phyloP scores from a whole-genome alignment of 1,284 basidiomycete species.

The Trametes polyzona region DNA sequence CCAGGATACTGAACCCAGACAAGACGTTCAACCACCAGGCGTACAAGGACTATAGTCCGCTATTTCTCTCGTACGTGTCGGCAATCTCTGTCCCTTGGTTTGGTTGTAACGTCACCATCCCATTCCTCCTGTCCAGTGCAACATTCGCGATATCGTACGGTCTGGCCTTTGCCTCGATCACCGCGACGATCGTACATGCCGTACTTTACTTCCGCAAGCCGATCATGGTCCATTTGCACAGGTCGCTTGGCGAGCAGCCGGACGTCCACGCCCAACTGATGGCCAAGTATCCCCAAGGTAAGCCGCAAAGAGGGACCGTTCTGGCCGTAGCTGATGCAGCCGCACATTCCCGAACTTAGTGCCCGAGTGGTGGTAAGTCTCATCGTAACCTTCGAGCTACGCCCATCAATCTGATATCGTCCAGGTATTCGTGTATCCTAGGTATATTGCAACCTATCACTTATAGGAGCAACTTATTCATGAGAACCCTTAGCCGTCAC shows the following conservation, averaged over 20 bases:
- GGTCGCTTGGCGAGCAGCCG: constrained; percentile 70
- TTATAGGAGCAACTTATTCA: neutral
- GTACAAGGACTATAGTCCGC: constrained; percentile 81
- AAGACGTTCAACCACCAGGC: constrained; percentile 62
- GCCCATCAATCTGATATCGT: neutral
- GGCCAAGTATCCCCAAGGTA: constrained; percentile 68
- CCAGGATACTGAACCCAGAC: constrained; percentile 62
- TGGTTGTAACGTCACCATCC: no score
- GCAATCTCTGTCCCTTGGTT: neutral
- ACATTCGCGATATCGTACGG: constrained; percentile 56
- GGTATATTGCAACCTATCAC: constrained; percentile 16
- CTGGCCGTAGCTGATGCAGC: no score
- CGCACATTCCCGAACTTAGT: constrained; percentile 22
- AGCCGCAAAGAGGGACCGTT: neutral
- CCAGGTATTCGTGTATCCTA: constrained; percentile 37
- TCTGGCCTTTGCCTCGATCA: constrained; percentile 67
- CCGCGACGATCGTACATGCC: constrained; percentile 74
- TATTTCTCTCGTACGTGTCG: constrained; percentile 74
- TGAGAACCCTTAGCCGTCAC: constrained; percentile 40
- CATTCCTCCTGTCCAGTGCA: constrained; percentile 31
- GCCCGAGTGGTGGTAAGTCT: constrained; percentile 41
- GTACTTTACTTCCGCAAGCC: constrained; percentile 79
- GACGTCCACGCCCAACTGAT: constrained; percentile 87
- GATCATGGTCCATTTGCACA: constrained; percentile 64
- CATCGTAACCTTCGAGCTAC: neutral